Evolutionary conservation across 805 yeast species (phyloP), one percentile per base, ranked within the genome.

Genomic region (Metschnikowia baotianmanensis): DNA sequence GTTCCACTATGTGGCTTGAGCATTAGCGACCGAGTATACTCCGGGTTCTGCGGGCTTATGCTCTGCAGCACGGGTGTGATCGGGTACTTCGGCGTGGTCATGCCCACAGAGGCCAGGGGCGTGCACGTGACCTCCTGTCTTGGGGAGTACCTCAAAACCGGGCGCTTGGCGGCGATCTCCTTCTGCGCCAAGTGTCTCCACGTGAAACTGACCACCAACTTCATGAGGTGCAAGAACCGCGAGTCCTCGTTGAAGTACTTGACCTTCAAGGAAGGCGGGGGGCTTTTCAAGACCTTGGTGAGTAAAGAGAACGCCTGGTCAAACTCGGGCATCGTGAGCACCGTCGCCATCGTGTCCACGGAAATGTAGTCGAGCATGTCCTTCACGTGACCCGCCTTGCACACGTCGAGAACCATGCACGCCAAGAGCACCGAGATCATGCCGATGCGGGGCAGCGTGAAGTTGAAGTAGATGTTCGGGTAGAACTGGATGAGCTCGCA

Each of bases 401-500:
- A 63, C 47, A 62, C 60, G 50, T 56, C 64, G 53, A 60, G 60
- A 22, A 66, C 63, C 47, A 66, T 55, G 37, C 71, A 58, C 36
- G 68, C 63, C 24, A 69, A 61, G 35, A 75, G 64, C 32, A 81
- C 67, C 9, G 73, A 64, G 39, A 69, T 62, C 17, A 66, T 56
- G 19, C 77, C 71, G 31, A 81, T 58, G 31, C 43, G 35, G 17
- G 84, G 70, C 31, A 83, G 77, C 42, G 75, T 66, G 31, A 83
- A 76, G 47, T 70, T 71, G 56, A 77, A 75, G 42, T 80, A 75
- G 43, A 82, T 62, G 43, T 73, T 74, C 36, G 78, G 74, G 56
- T 81, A 77, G 58, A 83, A 82, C 45, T 78, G 80, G 40, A 81
- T 71, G 51, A 83, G 63, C 56, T 83, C 89, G 53, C 88, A 80